phyloP scores from a whole-genome alignment of 2,329 filamentous ascomycete genomes.

The Diaporthe ilicicola region DNA sequence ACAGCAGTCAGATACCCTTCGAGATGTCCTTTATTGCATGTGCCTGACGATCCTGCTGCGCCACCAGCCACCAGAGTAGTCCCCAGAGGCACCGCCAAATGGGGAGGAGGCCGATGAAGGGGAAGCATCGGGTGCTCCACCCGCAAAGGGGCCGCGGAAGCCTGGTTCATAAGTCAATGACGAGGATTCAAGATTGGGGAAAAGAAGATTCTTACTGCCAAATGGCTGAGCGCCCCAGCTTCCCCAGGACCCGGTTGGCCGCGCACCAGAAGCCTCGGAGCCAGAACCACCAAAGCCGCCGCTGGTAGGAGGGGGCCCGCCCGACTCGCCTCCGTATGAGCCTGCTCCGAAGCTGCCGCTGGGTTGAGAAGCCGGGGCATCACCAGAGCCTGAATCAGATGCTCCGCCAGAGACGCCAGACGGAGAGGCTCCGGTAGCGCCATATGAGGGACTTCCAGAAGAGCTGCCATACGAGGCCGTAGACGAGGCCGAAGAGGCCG shows the following conservation, averaged over 20 bases:
- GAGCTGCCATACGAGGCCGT: not conserved
- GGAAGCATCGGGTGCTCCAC: not conserved
- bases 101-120: not conserved
- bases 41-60: constrained; percentile 2
- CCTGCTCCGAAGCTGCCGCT: not conserved
- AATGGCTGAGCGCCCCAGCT: not conserved
- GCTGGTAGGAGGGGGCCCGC: not conserved
- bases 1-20: not conserved
- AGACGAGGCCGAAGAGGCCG: not conserved
- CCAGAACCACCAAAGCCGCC: not conserved
- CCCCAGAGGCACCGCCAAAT: not conserved
- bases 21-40: not conserved
- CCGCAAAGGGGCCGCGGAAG: not conserved
- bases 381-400: not conserved
- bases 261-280: not conserved
- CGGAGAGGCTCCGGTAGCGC: not conserved
- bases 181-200: not conserved
- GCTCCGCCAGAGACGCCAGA: not conserved
- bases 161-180: not conserved
- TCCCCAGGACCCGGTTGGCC: constrained; percentile 3
- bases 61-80: not conserved
- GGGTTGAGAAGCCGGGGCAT: not conserved
- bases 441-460: not conserved
- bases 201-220: not conserved
- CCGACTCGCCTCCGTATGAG: not conserved